These are phyloP conservation scores for Oryza brachyantha DNA, from an alignment of 176 grass and related monocot genomes.

Conservation along the genomic window DNA sequence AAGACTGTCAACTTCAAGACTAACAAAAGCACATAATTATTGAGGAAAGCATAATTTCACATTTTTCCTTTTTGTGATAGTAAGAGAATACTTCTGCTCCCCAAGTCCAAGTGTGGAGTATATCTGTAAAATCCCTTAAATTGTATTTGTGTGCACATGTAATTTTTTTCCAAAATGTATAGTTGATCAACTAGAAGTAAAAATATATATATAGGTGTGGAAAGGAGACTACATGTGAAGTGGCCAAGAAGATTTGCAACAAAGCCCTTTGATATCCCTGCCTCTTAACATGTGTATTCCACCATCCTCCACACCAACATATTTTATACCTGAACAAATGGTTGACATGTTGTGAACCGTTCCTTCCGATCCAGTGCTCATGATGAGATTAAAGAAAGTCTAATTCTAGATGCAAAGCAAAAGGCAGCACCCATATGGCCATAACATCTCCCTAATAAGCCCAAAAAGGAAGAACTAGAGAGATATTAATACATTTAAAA, in stretches of 20 bases:
- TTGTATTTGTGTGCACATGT: background rate
- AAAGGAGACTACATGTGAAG: slow-evolving; percentile 29
- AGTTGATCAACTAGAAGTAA: background rate
- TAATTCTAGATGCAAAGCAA: slow-evolving; percentile 46
- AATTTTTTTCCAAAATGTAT: too few species aligned
- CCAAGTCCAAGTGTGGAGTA: background rate
- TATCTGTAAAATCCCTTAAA: background rate
- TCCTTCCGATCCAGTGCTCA: slow-evolving; percentile 41
- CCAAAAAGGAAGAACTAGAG: slow-evolving; percentile 26
- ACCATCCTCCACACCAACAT: slow-evolving; percentile 25
- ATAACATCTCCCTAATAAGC: slow-evolving; percentile 25
- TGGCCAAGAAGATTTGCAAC: slow-evolving; percentile 40
- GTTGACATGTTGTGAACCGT: slow-evolving; percentile 46
- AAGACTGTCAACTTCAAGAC: background rate
- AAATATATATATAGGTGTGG: background rate
- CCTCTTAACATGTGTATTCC: slow-evolving; percentile 44
- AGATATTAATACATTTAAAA: background rate
- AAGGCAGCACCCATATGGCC: slow-evolving; percentile 27
- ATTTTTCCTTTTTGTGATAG: background rate
- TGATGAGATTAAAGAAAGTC: slow-evolving; percentile 49
- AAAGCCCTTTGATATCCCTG: slow-evolving; percentile 29
- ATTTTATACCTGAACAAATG: slow-evolving; percentile 40
- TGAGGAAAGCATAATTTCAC: background rate
- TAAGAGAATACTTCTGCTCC: background rate
- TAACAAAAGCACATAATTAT: background rate